These are phyloP conservation scores for Trichoderma guizhouense DNA, from an alignment of 2,329 filamentous ascomycete species.

Conservation along the genomic window DNA sequence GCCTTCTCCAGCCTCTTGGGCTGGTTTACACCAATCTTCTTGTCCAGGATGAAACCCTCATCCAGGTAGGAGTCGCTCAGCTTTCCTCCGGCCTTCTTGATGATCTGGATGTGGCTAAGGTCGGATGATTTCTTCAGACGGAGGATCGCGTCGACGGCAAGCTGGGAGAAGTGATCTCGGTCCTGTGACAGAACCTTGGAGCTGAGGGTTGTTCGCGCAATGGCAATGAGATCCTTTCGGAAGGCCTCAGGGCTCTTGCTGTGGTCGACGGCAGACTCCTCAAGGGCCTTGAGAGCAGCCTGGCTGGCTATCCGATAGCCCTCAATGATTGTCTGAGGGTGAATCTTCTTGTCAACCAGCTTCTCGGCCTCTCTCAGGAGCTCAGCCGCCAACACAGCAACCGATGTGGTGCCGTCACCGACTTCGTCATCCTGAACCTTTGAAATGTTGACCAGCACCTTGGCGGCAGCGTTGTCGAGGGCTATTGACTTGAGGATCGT, in stretches of 20 bases:
- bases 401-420: slow-evolving; percentile 96
- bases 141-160: slow-evolving; percentile 88
- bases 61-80: slow-evolving; percentile 96
- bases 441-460: slow-evolving; percentile 97
- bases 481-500: slow-evolving; percentile 98
- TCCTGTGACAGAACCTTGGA: slow-evolving; percentile 97
- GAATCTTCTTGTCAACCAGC: slow-evolving; percentile 96
- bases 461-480: slow-evolving; percentile 95
- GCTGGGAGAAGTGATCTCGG: slow-evolving; percentile 81
- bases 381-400: slow-evolving; percentile 91
- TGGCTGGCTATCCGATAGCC: slow-evolving; percentile 95
- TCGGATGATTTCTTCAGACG: slow-evolving; percentile 87
- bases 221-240: slow-evolving; percentile 82
- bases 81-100: slow-evolving; percentile 98
- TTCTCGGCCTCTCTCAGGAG: slow-evolving; percentile 94
- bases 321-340: slow-evolving; percentile 98
- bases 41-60: slow-evolving; percentile 97
- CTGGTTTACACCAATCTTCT: slow-evolving; percentile 98
- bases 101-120: slow-evolving; percentile 96
- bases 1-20: slow-evolving; percentile 96
- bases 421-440: slow-evolving; percentile 99
- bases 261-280: slow-evolving; percentile 83
- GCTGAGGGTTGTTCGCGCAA: slow-evolving; percentile 91
- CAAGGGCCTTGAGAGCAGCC: slow-evolving; percentile 80
- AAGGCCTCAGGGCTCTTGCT: slow-evolving; percentile 80